Evolutionary conservation across 202 grass and related monocot species (phyloP).

Genomic region (Dendrocalamus latiflorus): DNA sequence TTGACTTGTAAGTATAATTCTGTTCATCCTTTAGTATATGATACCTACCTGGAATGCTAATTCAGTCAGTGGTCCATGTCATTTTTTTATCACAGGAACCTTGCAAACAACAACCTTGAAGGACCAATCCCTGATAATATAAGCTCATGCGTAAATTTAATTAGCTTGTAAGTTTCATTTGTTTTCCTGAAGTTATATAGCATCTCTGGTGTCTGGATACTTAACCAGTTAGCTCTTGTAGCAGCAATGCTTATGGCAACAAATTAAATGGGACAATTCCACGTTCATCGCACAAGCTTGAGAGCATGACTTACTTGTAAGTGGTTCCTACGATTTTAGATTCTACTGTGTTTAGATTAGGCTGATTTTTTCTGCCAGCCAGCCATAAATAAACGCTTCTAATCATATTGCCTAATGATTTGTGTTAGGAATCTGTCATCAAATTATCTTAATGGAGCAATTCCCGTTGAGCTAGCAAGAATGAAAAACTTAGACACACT

Average conservation of each 20-base stretch:
- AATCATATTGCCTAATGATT: constrained; percentile 9
- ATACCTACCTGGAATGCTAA: constrained; percentile 8
- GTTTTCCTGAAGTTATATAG: neutral
- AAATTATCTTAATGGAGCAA: constrained; percentile 60
- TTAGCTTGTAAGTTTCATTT: constrained; percentile 66
- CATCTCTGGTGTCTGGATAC: neutral
- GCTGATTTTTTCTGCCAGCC: neutral
- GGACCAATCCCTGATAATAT: constrained; percentile 79
- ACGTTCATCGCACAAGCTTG: constrained; percentile 61
- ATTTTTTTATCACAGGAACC: constrained; percentile 46
- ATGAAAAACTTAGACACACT: constrained; percentile 84
- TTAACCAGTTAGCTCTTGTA: constrained; percentile 19
- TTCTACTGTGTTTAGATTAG: constrained; percentile 8
- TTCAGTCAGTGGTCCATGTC: neutral
- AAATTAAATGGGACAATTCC: constrained; percentile 86
- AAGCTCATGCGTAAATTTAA: constrained; percentile 68
- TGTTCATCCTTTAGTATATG: neutral
- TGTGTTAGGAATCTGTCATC: constrained; percentile 70
- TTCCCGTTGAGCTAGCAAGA: constrained; percentile 72
- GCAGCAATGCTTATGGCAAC: constrained; percentile 81
- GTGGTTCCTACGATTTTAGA: neutral
- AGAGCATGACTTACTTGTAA: constrained; percentile 89
- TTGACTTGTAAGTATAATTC: constrained; percentile 72
- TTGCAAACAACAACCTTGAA: constrained; percentile 76
- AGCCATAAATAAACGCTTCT: neutral